Evolutionary conservation across 1,139 yeast genomes (phyloP).

Genomic region (Hyphopichia burtonii): DNA sequence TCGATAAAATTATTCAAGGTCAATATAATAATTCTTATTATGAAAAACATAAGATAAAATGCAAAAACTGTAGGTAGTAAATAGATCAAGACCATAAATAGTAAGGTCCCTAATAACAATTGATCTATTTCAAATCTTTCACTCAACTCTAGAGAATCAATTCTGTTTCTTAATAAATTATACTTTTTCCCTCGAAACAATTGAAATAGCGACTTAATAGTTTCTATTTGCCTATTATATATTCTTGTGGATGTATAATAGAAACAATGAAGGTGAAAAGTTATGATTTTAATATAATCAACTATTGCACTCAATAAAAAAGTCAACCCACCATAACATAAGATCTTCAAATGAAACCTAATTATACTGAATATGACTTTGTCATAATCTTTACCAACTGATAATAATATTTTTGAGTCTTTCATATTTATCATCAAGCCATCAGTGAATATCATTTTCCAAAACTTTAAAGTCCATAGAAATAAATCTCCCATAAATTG

Average conservation of each 20-base stretch:
- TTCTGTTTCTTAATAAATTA: constrained; percentile 78
- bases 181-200: constrained; percentile 88
- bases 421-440: background rate
- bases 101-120: constrained; percentile 78
- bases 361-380: background rate
- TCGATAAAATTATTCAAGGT: constrained; percentile 55
- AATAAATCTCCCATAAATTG: constrained; percentile 83
- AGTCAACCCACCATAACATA: constrained; percentile 55
- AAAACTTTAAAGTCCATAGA: constrained; percentile 78
- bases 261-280: constrained; percentile 74
- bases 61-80: constrained; percentile 85
- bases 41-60: constrained; percentile 74
- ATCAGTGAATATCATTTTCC: constrained; percentile 38
- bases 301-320: constrained; percentile 64
- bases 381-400: background rate
- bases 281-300: constrained; percentile 62
- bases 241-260: constrained; percentile 78
- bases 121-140: constrained; percentile 78
- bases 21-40: constrained; percentile 54
- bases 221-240: constrained; percentile 70
- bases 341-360: constrained; percentile 12
- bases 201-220: constrained; percentile 73
- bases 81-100: constrained; percentile 77
- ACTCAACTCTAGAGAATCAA: constrained; percentile 58
- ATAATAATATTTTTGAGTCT: background rate